These are phyloP conservation scores for Obelidium mucronatum DNA, from an alignment of 192 early-diverging fungal genomes.

Conservation along the genomic window DNA sequence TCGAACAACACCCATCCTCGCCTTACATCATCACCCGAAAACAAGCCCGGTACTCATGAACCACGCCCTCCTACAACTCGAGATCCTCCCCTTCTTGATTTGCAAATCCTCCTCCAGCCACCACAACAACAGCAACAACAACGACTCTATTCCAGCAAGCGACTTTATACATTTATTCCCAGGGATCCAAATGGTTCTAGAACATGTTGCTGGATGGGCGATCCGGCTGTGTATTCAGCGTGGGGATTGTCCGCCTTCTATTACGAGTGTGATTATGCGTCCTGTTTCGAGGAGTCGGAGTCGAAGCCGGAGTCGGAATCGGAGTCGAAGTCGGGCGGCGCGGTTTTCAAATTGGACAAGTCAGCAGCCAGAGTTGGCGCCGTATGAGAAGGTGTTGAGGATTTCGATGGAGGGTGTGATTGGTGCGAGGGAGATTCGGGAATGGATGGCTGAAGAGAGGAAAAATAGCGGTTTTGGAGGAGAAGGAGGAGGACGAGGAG, in stretches of 20 bases:
- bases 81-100: constrained; percentile 14
- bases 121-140: too few species aligned
- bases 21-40: neutral
- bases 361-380: neutral
- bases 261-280: neutral
- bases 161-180: constrained; percentile 1
- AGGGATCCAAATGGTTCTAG: neutral
- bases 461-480: neutral
- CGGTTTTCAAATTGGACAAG: neutral
- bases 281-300: neutral
- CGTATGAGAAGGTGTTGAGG: neutral
- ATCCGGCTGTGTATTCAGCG: neutral
- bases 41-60: neutral
- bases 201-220: neutral
- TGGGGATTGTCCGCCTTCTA: neutral
- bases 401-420: constrained; percentile 18
- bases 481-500: neutral
- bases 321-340: constrained; percentile 7
- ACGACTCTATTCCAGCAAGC: neutral
- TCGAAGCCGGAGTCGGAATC: neutral
- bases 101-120: neutral
- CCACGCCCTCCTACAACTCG: constrained; percentile 8
- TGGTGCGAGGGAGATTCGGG: neutral
- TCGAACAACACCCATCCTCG: neutral
- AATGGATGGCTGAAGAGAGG: neutral